Conservation (phyloP, 805 yeast species). For the Cyberlindnera bimundalis region DNA sequence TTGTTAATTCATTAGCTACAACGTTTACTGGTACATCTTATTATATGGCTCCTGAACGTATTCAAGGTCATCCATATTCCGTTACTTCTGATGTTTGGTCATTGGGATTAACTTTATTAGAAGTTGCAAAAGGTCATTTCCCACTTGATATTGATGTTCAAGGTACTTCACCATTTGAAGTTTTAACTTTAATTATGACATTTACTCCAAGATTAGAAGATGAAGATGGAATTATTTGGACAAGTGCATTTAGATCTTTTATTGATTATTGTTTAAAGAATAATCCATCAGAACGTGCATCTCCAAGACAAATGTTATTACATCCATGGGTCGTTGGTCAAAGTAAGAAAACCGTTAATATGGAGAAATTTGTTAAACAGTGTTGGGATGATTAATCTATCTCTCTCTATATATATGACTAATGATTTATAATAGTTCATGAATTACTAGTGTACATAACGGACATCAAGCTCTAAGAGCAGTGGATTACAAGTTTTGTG, state of each 20-base stretch:
- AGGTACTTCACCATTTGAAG: conserved; percentile 80
- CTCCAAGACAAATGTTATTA: conserved; percentile 87
- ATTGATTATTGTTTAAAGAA: conserved; percentile 77
- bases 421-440: background rate
- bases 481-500: conserved; percentile 22
- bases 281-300: conserved; percentile 75
- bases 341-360: conserved; percentile 64
- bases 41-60: conserved; percentile 98
- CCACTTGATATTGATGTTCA: conserved; percentile 50
- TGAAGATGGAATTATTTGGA: conserved; percentile 77
- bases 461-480: too few relatives aligned
- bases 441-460: too few relatives aligned
- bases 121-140: conserved; percentile 89
- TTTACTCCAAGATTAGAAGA: conserved; percentile 79
- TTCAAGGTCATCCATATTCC: conserved; percentile 91
- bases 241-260: conserved; percentile 77
- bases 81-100: conserved; percentile 98
- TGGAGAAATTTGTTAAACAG: conserved; percentile 79
- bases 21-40: conserved; percentile 97
- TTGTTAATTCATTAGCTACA: conserved; percentile 90
- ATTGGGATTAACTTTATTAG: conserved; percentile 83
- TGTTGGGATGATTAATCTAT: conserved; percentile 25
- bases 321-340: conserved; percentile 94
- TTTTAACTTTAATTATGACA: conserved; percentile 74
- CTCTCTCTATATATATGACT: background rate